Percentiles rank a stretch among this genome's conserved stretches.
These are phyloP conservation scores for Fusarium tanahbumbuense DNA, from an alignment of 2,329 filamentous ascomycete species.

Conservation along the genomic window DNA sequence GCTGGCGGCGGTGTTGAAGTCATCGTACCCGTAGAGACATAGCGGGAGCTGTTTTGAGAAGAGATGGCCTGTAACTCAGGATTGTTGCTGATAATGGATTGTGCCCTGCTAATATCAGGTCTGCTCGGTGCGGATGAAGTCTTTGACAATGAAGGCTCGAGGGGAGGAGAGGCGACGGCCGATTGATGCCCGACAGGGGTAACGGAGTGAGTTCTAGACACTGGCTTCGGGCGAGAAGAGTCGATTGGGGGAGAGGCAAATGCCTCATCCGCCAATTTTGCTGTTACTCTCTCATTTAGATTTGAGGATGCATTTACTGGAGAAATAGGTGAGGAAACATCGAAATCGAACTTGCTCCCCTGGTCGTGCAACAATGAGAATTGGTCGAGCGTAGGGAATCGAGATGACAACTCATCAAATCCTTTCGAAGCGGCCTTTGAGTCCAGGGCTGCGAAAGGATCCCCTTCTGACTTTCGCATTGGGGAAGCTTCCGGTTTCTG, in stretches of 20 bases:
- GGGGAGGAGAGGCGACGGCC: conserved; percentile 43
- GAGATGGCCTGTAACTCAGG: conserved; percentile 71
- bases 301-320: conserved; percentile 59
- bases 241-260: conserved; percentile 67
- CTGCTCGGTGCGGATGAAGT: conserved; percentile 56
- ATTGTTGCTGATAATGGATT: conserved; percentile 71
- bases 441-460: conserved; percentile 93
- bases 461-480: conserved; percentile 71
- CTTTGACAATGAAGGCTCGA: conserved; percentile 52
- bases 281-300: conserved; percentile 74
- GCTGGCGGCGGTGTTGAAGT: conserved; percentile 69
- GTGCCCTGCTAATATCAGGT: conserved; percentile 68
- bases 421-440: conserved; percentile 63
- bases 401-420: conserved; percentile 82
- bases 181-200: conserved; percentile 44
- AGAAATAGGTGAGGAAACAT: conserved; percentile 62
- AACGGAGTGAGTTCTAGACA: conserved; percentile 49
- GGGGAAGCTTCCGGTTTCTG: conserved; percentile 71
- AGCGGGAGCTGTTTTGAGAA: conserved; percentile 55
- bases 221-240: conserved; percentile 33
- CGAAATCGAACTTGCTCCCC: conserved; percentile 86
- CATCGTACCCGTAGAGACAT: conserved; percentile 79
- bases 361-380: conserved; percentile 91
- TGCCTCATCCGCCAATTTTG: conserved; percentile 85
- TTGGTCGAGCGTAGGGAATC: conserved; percentile 92